Conservation (phyloP, 2,329 filamentous ascomycete genomes). For the Lasiodiplodia sp. region DNA sequence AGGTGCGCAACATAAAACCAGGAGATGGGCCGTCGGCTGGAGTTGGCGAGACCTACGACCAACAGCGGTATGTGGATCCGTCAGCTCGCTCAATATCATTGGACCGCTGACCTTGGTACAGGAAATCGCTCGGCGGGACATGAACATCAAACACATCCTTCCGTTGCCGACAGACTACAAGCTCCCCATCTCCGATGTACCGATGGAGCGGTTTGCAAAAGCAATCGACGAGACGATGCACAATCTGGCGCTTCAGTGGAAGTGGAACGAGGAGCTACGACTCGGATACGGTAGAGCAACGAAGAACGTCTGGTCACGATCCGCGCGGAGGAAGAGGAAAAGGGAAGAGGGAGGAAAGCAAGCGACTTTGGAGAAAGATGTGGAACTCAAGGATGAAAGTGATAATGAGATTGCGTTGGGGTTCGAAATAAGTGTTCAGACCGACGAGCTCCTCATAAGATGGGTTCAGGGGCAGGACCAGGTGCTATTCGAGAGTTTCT, state of each 20-base stretch:
- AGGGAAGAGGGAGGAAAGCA: slow-evolving; percentile 20
- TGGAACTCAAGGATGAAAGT: slow-evolving; percentile 39
- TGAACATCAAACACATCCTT: slow-evolving; percentile 53
- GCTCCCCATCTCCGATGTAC: slow-evolving; percentile 47
- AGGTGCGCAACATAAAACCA: slow-evolving; percentile 76
- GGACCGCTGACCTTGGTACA: neutral
- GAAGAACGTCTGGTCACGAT: slow-evolving; percentile 68
- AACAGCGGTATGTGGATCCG: slow-evolving; percentile 35
- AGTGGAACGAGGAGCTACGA: slow-evolving; percentile 62
- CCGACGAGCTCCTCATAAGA: slow-evolving; percentile 55
- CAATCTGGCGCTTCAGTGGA: slow-evolving; percentile 69
- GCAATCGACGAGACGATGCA: slow-evolving; percentile 21
- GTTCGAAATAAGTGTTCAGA: slow-evolving; percentile 46
- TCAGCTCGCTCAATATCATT: slow-evolving; percentile 62
- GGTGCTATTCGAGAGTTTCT: slow-evolving; percentile 85
- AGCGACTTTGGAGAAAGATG: slow-evolving; percentile 7
- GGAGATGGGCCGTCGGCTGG: slow-evolving; percentile 89
- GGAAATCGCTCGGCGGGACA: slow-evolving; percentile 19
- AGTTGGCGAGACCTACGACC: slow-evolving; percentile 31
- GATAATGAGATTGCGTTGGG: slow-evolving; percentile 48
- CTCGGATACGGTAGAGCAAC: slow-evolving; percentile 69
- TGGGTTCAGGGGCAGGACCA: slow-evolving; percentile 81
- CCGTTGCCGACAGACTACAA: slow-evolving; percentile 38
- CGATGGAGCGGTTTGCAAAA: slow-evolving; percentile 37
- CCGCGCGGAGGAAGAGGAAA: slow-evolving; percentile 11